phyloP scores from a whole-genome alignment of 495 filamentous ascomycete species.

The Neurospora intermedia region DNA sequence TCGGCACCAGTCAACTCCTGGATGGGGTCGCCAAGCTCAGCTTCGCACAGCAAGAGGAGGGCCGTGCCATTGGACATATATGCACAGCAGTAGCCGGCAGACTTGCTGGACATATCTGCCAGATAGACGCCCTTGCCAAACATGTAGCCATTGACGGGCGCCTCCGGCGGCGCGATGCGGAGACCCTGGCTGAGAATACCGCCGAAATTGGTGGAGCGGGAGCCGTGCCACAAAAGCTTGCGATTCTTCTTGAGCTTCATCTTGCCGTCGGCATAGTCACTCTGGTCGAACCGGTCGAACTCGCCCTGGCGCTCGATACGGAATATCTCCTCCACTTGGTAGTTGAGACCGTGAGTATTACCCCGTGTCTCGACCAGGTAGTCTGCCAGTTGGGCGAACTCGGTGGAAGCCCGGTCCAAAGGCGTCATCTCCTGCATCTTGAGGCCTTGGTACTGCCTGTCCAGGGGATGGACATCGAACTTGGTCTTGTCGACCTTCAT shows the following conservation, averaged over 20 bases:
- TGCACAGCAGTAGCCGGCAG: conserved; percentile 63
- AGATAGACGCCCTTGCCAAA: conserved; percentile 90
- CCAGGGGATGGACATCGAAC: conserved; percentile 48
- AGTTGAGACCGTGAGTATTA: conserved; percentile 45
- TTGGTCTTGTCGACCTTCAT: conserved; percentile 51
- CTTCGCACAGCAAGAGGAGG: conserved; percentile 64
- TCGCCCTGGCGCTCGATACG: conserved; percentile 71
- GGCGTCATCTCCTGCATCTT: conserved; percentile 66
- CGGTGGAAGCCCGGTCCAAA: conserved; percentile 44
- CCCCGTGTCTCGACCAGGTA: conserved; percentile 58
- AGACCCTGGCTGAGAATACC: conserved; percentile 59
- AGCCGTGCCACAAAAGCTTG: conserved; percentile 78
- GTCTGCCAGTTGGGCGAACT: conserved; percentile 51
- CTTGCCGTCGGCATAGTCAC: conserved; percentile 23
- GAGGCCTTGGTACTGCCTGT: conserved; percentile 59
- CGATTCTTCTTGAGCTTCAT: conserved; percentile 36
- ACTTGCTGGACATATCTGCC: conserved; percentile 66
- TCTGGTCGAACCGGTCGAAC: conserved; percentile 52
- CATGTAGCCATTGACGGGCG: conserved; percentile 63
- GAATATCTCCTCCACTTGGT: conserved; percentile 67
- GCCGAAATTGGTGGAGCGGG: conserved; percentile 57
- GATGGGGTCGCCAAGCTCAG: conserved; percentile 65
- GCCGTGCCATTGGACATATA: conserved; percentile 35
- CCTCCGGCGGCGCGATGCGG: conserved; percentile 77
- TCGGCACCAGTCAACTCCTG: conserved; percentile 40